Evolutionary conservation across 1,139 yeast species (phyloP), one percentile per base, ranked within the genome.

Genomic region (Kodamaea plutei): DNA sequence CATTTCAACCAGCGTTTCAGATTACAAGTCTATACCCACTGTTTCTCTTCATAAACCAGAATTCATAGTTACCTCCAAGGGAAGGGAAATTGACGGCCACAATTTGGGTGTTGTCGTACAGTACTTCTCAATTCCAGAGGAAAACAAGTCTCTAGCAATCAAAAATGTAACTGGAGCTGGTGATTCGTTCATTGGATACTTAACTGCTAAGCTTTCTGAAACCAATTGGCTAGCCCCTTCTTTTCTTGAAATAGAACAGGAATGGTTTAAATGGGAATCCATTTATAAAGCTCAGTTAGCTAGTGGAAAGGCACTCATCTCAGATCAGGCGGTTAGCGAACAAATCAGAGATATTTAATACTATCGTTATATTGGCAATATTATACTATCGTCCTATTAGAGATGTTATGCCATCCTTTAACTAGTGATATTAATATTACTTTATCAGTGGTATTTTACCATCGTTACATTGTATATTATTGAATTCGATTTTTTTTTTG

Each of bases 161-260:
- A 52, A 53, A 4, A 76, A 73, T 39, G 84, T 82, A 15, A 75
- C 84, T 3, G 87, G 93, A 1, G 83, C 88, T 1, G 87, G 87
- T 3, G 93, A 84, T 51, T 72, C 89, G 0, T 64, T 84, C 26
- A 64, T 72, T 16, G 88, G 88, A 1, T 69, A 59, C 32, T 39
- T 78, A 27, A 45, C 54, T 6, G 52, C 65, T 2, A 42, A 48
- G 16, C 38, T 68, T 24, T 39, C 52, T 24, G 36, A 38, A 7
- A 30, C 36, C 4, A 36, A 45, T 20, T 61, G 65, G 65, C 39
- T 58, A 14, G 33, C 31, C 2, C 27, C 52, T 4, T 54, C 50
- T 24, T 30, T 62, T 11, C 30, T 37, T 17, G 31, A 50, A 21
- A 47, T 51, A 24, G 63, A 60, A 35, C 52, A 56, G 38, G 59